Percentiles rank a stretch among this genome's conserved stretches.
Conservation (phyloP, 306 rosid genomes). For the Vigna angularis region DNA sequence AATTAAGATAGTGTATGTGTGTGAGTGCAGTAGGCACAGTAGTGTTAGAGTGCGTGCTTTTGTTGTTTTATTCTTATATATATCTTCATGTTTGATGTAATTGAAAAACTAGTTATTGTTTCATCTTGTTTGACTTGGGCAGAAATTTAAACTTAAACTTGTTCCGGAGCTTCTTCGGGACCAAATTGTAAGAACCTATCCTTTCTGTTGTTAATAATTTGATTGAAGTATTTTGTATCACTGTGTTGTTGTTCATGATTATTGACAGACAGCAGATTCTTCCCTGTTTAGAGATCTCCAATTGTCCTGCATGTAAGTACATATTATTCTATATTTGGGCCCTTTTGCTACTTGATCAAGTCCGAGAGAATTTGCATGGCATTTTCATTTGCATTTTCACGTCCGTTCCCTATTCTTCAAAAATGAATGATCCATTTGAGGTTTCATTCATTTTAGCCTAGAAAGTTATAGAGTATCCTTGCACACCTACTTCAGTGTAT, state of each 20-base stretch:
- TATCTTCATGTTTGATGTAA: slow-evolving; percentile 22
- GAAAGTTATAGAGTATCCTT: not conserved
- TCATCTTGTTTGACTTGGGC: slow-evolving; percentile 34
- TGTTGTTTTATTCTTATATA: not conserved
- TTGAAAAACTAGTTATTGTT: slow-evolving; percentile 37
- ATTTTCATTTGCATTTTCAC: slow-evolving; percentile 27
- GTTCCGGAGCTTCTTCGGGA: slow-evolving; percentile 64
- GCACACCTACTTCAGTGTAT: not conserved
- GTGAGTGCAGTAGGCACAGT: not conserved
- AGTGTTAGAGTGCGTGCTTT: not conserved
- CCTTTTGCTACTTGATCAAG: slow-evolving; percentile 18
- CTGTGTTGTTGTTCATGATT: slow-evolving; percentile 22
- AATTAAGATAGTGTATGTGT: slow-evolving; percentile 22
- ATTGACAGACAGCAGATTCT: slow-evolving; percentile 56
- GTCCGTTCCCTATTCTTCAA: not conserved
- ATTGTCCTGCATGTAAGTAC: slow-evolving; percentile 79
- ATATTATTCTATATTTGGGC: slow-evolving; percentile 8
- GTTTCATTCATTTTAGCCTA: slow-evolving; percentile 21
- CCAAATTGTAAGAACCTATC: slow-evolving; percentile 58
- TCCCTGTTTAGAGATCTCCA: slow-evolving; percentile 64
- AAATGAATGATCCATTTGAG: slow-evolving; percentile 18
- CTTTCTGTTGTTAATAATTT: slow-evolving; percentile 35
- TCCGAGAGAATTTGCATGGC: not conserved
- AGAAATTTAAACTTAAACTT: slow-evolving; percentile 85
- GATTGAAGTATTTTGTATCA: slow-evolving; percentile 24